phyloP scores from a whole-genome alignment of 495 filamentous ascomycete genomes.

The Neurospora hispaniola region DNA sequence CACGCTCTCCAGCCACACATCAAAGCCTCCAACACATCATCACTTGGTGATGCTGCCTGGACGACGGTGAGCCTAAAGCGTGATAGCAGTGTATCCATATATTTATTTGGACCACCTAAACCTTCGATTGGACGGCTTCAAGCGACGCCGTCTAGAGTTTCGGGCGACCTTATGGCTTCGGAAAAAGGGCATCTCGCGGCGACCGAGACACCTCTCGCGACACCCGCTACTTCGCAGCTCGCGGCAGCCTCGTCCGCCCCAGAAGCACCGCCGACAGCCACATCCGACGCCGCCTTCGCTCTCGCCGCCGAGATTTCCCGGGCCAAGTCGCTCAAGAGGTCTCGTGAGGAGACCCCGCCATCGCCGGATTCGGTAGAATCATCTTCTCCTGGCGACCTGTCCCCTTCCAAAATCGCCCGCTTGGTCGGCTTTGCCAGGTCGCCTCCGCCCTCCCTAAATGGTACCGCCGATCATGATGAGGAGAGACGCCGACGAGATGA shows the following conservation, averaged over 20 bases:
- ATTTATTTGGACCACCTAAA: constrained; percentile 15
- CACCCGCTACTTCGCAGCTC: constrained; percentile 11
- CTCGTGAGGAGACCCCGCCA: constrained; percentile 35
- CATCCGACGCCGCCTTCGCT: constrained; percentile 17
- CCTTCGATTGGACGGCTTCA: background rate
- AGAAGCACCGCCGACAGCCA: constrained; percentile 19
- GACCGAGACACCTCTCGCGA: constrained; percentile 33
- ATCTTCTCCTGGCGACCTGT: constrained; percentile 29
- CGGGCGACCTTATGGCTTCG: constrained; percentile 29
- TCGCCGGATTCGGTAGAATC: constrained; percentile 24
- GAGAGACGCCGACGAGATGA: constrained; percentile 37
- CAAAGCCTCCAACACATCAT: constrained; percentile 22
- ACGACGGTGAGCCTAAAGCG: constrained; percentile 22
- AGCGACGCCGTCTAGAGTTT: constrained; percentile 3
- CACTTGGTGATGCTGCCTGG: constrained; percentile 31
- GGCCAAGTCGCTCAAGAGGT: constrained; percentile 38
- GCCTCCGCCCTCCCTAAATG: constrained; percentile 33
- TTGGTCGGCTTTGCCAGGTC: constrained; percentile 37
- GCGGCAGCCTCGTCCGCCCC: background rate
- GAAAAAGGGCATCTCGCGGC: constrained; percentile 31
- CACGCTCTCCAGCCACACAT: constrained; percentile 45
- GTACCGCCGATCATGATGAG: constrained; percentile 46
- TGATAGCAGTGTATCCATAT: constrained; percentile 6
- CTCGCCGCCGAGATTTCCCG: constrained; percentile 24
- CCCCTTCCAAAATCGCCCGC: constrained; percentile 43